Evolutionary conservation across 2,329 filamentous ascomycete genomes (phyloP).

Genomic region (Colletotrichum sp.): DNA sequence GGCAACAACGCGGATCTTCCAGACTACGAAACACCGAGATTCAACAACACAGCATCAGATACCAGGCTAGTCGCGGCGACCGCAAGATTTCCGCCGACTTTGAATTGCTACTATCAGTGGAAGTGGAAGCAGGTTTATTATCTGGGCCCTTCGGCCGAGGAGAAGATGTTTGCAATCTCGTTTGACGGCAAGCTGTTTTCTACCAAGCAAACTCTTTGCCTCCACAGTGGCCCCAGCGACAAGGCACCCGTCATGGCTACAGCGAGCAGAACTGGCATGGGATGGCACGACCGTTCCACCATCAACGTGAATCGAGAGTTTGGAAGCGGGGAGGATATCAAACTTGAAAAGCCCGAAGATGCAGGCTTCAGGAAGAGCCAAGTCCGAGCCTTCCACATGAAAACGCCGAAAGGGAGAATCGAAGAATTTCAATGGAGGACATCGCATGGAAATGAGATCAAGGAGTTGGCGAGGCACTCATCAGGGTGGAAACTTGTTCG

Average conservation of each 20-base stretch:
- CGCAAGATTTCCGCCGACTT: not conserved
- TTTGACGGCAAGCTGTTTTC: not conserved
- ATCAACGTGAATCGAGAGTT: not conserved
- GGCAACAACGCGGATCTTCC: not conserved
- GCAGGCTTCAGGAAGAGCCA: not conserved
- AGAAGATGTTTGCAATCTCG: not conserved
- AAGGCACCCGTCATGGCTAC: not conserved
- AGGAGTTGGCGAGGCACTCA: constrained; percentile 4
- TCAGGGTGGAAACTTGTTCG: constrained; percentile 23
- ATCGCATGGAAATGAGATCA: constrained; percentile 10
- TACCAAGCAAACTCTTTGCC: not conserved
- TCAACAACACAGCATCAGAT: not conserved
- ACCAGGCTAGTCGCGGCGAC: not conserved
- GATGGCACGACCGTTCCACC: not conserved
- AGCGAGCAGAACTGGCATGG: not conserved
- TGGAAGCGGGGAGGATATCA: not conserved
- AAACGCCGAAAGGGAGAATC: not conserved
- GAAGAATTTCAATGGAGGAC: constrained; percentile 22
- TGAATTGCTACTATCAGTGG: constrained; percentile 12
- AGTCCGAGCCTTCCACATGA: not conserved
- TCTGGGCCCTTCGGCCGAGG: not conserved
- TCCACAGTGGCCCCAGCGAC: not conserved
- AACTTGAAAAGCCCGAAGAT: not conserved
- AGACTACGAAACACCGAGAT: not conserved
- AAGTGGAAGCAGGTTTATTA: constrained; percentile 5